Evolutionary conservation across 2,329 filamentous ascomycete genomes (phyloP).

Genomic region (Cladobotryum protrusum): DNA sequence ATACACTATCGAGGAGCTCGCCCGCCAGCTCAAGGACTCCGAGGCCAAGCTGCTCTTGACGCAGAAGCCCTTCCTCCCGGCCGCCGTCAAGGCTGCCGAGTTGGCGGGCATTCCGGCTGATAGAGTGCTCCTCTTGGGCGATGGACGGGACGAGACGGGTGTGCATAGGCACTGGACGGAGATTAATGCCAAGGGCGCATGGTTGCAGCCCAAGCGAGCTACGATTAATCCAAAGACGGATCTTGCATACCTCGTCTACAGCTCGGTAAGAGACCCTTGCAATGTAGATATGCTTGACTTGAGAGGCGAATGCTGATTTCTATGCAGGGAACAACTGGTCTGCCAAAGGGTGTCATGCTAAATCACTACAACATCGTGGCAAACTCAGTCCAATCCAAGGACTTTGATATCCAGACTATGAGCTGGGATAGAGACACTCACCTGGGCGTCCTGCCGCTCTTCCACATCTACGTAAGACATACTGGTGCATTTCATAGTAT

Average conservation of each 20-base stretch:
- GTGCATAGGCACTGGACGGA: slow-evolving; percentile 65
- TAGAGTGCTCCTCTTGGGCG: slow-evolving; percentile 70
- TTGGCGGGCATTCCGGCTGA: slow-evolving; percentile 64
- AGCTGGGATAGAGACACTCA: slow-evolving; percentile 64
- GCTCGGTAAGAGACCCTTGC: slow-evolving; percentile 48
- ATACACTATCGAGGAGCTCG: slow-evolving; percentile 78
- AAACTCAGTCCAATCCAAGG: slow-evolving; percentile 55
- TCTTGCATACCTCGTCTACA: slow-evolving; percentile 80
- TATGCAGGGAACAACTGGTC: slow-evolving; percentile 68
- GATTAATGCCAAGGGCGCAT: slow-evolving; percentile 53
- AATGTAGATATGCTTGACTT: too few relatives aligned
- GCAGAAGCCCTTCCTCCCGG: slow-evolving; percentile 58
- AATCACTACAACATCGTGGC: slow-evolving; percentile 76
- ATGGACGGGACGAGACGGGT: slow-evolving; percentile 52
- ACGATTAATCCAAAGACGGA: slow-evolving; percentile 64
- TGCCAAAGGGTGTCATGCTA: slow-evolving; percentile 87
- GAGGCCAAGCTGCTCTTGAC: slow-evolving; percentile 70
- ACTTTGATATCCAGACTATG: slow-evolving; percentile 47
- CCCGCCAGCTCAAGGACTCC: slow-evolving; percentile 76
- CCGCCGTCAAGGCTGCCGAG: slow-evolving; percentile 61
- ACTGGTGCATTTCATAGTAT: not conserved
- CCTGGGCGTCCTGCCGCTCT: slow-evolving; percentile 79
- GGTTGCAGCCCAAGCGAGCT: slow-evolving; percentile 47
- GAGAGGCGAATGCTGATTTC: not conserved
- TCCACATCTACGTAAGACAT: slow-evolving; percentile 75